Conservation (phyloP, 2,329 filamentous ascomycete genomes). For the Penicillium vulpinum region DNA sequence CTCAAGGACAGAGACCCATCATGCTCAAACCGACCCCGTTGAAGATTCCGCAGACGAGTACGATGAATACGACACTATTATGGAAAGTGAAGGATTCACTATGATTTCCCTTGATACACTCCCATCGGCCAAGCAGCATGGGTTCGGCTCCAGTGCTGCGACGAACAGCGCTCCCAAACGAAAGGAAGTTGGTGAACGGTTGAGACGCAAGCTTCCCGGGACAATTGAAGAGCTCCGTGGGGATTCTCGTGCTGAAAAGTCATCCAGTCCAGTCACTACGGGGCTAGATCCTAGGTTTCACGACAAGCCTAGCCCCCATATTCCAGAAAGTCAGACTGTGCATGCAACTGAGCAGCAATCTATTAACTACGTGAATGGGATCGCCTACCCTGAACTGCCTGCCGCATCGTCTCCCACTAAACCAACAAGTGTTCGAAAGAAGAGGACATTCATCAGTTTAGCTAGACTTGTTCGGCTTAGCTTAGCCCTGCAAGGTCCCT, state of each 20-base stretch:
- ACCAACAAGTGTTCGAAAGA: conserved; percentile 9
- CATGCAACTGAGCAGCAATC: background rate
- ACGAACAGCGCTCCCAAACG: conserved; percentile 27
- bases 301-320: background rate
- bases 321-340: too few species aligned
- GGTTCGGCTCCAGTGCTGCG: conserved; percentile 36
- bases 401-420: conserved; percentile 8
- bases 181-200: conserved; percentile 27
- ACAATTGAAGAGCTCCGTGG: conserved; percentile 20
- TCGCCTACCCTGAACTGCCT: conserved; percentile 20
- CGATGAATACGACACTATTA: conserved; percentile 54
- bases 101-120: conserved; percentile 58
- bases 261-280: conserved; percentile 14
- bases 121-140: conserved; percentile 50
- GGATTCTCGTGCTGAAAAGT: conserved; percentile 15
- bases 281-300: background rate
- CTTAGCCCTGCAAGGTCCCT: conserved; percentile 39
- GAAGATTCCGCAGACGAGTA: conserved; percentile 47
- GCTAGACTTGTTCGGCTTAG: conserved; percentile 39
- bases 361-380: background rate
- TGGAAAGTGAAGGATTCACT: conserved; percentile 60
- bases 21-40: conserved; percentile 1
- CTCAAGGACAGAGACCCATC: conserved; percentile 12
- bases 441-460: conserved; percentile 30
- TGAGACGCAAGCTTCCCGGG: conserved; percentile 29